These are phyloP conservation scores for Fusarium praegraminearum DNA, from an alignment of 2,329 filamentous ascomycete species.

Conservation along the genomic window DNA sequence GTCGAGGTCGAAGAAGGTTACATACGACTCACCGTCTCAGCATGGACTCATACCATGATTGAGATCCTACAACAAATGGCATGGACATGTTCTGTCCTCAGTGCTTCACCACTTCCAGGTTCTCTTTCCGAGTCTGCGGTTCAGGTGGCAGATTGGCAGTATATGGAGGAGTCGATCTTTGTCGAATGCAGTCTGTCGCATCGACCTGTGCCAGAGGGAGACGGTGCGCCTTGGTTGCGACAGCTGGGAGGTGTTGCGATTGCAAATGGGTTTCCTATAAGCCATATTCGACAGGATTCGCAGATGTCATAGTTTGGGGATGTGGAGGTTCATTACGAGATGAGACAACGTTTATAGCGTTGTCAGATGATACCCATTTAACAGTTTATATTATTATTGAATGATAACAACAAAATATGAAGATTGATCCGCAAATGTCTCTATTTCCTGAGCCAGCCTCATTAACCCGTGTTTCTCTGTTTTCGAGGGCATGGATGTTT, in stretches of 20 bases:
- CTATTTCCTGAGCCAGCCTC: neutral
- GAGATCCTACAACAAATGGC: slow-evolving; percentile 55
- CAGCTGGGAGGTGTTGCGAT: slow-evolving; percentile 50
- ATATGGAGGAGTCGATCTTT: slow-evolving; percentile 51
- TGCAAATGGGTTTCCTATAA: slow-evolving; percentile 52
- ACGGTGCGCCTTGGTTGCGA: slow-evolving; percentile 48
- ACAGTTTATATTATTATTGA: slow-evolving; percentile 25
- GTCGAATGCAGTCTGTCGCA: slow-evolving; percentile 53
- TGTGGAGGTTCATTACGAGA: neutral
- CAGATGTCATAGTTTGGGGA: slow-evolving; percentile 8
- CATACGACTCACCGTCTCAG: slow-evolving; percentile 51
- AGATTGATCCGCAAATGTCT: neutral
- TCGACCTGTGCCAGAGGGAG: slow-evolving; percentile 46
- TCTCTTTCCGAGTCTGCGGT: slow-evolving; percentile 49
- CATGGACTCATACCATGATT: slow-evolving; percentile 53
- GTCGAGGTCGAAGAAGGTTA: slow-evolving; percentile 52
- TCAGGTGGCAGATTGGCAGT: slow-evolving; percentile 51
- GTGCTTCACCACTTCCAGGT: slow-evolving; percentile 52
- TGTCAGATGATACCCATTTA: slow-evolving; percentile 40
- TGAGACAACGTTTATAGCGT: slow-evolving; percentile 13
- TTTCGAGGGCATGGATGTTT: neutral
- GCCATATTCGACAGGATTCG: slow-evolving; percentile 17
- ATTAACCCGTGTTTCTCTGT: too few species aligned
- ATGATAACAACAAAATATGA: neutral
- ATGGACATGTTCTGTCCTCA: slow-evolving; percentile 53